Conservation (phyloP, 169 alveolate genomes). For the Eimeria praecox region DNA sequence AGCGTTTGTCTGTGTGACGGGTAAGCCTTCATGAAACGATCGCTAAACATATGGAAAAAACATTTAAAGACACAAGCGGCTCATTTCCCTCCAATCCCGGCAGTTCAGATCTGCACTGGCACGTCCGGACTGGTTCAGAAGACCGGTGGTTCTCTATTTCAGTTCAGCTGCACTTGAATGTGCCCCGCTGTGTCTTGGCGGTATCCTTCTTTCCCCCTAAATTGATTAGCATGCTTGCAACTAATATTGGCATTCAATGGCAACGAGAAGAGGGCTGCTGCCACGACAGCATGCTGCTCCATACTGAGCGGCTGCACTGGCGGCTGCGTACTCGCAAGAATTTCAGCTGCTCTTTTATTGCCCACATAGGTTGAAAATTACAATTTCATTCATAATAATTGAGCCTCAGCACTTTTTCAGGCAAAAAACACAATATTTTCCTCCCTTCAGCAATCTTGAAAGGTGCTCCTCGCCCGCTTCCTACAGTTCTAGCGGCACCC, state of each 20-base stretch:
- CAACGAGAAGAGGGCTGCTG: background rate
- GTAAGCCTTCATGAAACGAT: background rate
- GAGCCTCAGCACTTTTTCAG: no score
- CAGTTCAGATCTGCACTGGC: background rate
- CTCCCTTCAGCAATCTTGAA: background rate
- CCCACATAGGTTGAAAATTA: background rate
- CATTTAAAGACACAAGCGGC: background rate
- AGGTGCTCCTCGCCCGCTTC: background rate
- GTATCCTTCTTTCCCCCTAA: background rate
- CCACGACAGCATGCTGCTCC: background rate
- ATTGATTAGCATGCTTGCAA: background rate
- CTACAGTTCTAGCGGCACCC: background rate
- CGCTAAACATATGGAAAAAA: background rate
- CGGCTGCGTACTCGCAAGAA: background rate
- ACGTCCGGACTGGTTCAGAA: background rate
- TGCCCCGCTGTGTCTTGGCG: background rate
- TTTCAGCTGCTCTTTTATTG: background rate
- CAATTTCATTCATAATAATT: background rate
- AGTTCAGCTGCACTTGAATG: no score
- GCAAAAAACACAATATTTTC: background rate
- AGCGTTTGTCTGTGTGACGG: no score
- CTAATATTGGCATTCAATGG: background rate
- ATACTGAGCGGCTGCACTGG: background rate
- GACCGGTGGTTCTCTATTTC: constrained; percentile 3
- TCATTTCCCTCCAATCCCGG: background rate